These are phyloP conservation scores for Trichoderma pleuroti DNA, from an alignment of 2,329 filamentous ascomycete genomes.

Conservation along the genomic window DNA sequence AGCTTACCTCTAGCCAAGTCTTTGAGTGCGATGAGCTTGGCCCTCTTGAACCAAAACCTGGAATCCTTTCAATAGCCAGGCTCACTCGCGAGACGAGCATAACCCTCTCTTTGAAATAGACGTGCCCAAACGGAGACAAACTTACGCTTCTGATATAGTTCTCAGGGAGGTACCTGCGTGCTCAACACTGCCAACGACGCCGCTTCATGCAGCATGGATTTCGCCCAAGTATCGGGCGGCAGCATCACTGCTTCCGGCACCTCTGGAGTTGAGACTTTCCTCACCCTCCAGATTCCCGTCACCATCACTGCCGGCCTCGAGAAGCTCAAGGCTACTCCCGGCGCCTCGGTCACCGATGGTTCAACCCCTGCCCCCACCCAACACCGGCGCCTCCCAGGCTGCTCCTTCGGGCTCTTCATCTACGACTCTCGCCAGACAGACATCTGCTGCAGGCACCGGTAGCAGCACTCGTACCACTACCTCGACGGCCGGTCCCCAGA, in stretches of 20 bases:
- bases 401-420: background rate
- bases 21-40: background rate
- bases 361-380: conserved; percentile 22
- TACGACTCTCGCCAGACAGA: conserved; percentile 11
- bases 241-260: background rate
- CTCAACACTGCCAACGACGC: conserved; percentile 26
- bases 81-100: background rate
- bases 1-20: background rate
- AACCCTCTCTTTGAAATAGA: too few species aligned
- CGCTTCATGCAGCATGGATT: conserved; percentile 26
- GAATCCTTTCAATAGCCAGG: background rate
- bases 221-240: background rate
- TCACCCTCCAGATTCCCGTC: conserved; percentile 29
- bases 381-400: conserved; percentile 17
- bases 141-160: conserved; percentile 19
- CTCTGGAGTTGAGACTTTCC: conserved; percentile 20
- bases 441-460: background rate
- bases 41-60: background rate
- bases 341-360: conserved; percentile 14
- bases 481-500: conserved; percentile 19
- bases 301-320: conserved; percentile 39
- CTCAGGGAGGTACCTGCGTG: conserved; percentile 25
- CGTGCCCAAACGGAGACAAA: background rate
- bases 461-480: background rate
- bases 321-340: conserved; percentile 29